Evolutionary conservation across 1,139 yeast genomes (phyloP).

Genomic region (Kodamaea fungicola): DNA sequence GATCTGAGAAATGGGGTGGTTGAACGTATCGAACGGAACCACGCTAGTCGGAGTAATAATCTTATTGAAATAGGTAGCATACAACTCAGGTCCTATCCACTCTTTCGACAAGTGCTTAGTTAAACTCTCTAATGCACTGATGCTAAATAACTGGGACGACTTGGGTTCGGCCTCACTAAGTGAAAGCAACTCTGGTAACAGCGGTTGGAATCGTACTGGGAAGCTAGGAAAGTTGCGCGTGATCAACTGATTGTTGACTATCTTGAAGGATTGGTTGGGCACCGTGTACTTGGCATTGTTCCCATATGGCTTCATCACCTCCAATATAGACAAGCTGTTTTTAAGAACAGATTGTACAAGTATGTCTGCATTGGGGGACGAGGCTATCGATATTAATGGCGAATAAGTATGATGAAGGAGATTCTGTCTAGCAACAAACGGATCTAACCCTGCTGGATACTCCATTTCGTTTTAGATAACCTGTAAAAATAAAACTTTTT

Average conservation of each 20-base stretch:
- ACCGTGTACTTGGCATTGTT: conserved; percentile 43
- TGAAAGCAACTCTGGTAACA: conserved; percentile 39
- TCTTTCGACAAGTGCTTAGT: conserved; percentile 18
- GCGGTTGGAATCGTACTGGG: conserved; percentile 44
- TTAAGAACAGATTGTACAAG: conserved; percentile 36
- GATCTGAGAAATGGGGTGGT: conserved; percentile 82
- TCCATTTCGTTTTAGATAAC: conserved; percentile 16
- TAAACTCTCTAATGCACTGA: conserved; percentile 36
- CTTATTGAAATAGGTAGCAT: conserved; percentile 56
- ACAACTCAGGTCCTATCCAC: conserved; percentile 31
- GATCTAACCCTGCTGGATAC: conserved; percentile 40
- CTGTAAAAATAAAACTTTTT: too few relatives aligned
- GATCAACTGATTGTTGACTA: conserved; percentile 40
- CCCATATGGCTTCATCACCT: conserved; percentile 42
- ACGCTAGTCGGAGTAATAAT: conserved; percentile 59
- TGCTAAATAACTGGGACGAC: conserved; percentile 34
- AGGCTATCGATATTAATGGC: conserved; percentile 55
- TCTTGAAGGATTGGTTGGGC: conserved; percentile 35
- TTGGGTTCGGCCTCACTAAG: conserved; percentile 22
- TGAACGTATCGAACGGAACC: conserved; percentile 82
- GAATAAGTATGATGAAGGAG: conserved; percentile 50
- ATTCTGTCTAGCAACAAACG: conserved; percentile 41
- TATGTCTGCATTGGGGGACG: conserved; percentile 50
- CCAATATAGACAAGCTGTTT: conserved; percentile 30
- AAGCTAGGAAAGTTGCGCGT: conserved; percentile 43